phyloP scores from a whole-genome alignment of 345 rosid species.

The Turritis glabra region DNA sequence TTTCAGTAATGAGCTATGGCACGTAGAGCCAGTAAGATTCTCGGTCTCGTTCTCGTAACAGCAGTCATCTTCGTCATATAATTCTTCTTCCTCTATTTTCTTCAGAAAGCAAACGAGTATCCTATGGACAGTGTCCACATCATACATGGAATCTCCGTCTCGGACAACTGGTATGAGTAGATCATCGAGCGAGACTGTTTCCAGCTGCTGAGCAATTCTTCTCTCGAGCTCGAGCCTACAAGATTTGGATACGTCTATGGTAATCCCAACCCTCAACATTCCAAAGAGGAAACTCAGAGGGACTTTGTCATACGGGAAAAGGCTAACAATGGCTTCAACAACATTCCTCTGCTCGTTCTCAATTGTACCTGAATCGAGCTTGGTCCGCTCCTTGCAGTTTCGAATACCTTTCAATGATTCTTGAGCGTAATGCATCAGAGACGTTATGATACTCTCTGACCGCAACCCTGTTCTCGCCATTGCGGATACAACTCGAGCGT shows the following conservation, averaged over 20 bases:
- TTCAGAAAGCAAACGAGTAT: slow-evolving; percentile 65
- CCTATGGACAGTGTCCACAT: slow-evolving; percentile 72
- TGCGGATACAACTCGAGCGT: slow-evolving; percentile 57
- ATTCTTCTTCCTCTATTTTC: slow-evolving; percentile 65
- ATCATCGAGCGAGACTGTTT: slow-evolving; percentile 72
- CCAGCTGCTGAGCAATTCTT: slow-evolving; percentile 61
- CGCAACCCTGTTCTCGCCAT: slow-evolving; percentile 68
- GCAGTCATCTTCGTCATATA: background rate
- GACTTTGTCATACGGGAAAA: slow-evolving; percentile 58
- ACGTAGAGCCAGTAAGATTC: slow-evolving; percentile 38
- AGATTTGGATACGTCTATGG: slow-evolving; percentile 49
- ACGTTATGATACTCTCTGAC: slow-evolving; percentile 55
- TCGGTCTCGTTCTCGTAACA: slow-evolving; percentile 20
- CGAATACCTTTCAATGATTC: slow-evolving; percentile 58
- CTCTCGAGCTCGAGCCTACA: slow-evolving; percentile 74
- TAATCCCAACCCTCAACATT: slow-evolving; percentile 64
- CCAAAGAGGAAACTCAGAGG: slow-evolving; percentile 83
- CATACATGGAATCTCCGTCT: slow-evolving; percentile 65
- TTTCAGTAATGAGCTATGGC: slow-evolving; percentile 70
- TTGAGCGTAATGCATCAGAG: slow-evolving; percentile 84
- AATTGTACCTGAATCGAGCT: slow-evolving; percentile 28
- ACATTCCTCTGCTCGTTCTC: slow-evolving; percentile 53
- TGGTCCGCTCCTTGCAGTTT: slow-evolving; percentile 48
- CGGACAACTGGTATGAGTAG: slow-evolving; percentile 73
- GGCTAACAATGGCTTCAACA: slow-evolving; percentile 66